Evolutionary conservation across 306 rosid species (phyloP).

Genomic region (Lithocarpus polystachyus): DNA sequence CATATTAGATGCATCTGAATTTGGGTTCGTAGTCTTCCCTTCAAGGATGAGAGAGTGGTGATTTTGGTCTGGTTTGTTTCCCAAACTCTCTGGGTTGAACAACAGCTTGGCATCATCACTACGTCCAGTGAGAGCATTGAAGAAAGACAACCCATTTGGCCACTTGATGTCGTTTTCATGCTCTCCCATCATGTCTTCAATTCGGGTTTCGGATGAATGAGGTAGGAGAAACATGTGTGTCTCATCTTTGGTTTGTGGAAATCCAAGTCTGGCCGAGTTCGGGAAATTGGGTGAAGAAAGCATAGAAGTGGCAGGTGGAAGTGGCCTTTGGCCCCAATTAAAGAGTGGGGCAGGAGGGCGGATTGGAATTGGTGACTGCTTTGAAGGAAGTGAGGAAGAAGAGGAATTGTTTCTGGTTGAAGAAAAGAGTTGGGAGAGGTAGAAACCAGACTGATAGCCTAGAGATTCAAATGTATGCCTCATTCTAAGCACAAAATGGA

Average conservation of each 20-base stretch:
- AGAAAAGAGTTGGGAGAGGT: constrained; percentile 90
- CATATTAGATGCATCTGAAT: constrained; percentile 42
- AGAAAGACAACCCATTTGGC: constrained; percentile 90
- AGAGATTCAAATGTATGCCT: constrained; percentile 98
- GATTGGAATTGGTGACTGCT: constrained; percentile 64
- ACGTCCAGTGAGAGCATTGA: constrained; percentile 83
- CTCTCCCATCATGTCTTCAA: constrained; percentile 77
- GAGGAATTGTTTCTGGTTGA: constrained; percentile 73
- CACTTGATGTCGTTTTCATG: constrained; percentile 86
- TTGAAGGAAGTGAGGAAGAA: constrained; percentile 59
- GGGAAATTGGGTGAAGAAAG: constrained; percentile 72
- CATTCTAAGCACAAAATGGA: constrained; percentile 97
- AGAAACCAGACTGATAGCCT: constrained; percentile 93
- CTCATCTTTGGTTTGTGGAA: constrained; percentile 70
- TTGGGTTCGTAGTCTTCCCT: constrained; percentile 21
- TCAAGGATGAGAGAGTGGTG: constrained; percentile 24
- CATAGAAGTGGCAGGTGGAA: constrained; percentile 55
- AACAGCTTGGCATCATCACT: constrained; percentile 74
- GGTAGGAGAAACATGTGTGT: constrained; percentile 77
- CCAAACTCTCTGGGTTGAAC: constrained; percentile 69
- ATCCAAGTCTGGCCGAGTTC: constrained; percentile 52
- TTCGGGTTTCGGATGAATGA: constrained; percentile 61
- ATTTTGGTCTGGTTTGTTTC: constrained; percentile 48
- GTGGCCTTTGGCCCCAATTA: constrained; percentile 84
- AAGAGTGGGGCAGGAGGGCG: constrained; percentile 76